Evolutionary conservation across 2,329 filamentous ascomycete genomes (phyloP).

Genomic region (Endocalyx cinctus): DNA sequence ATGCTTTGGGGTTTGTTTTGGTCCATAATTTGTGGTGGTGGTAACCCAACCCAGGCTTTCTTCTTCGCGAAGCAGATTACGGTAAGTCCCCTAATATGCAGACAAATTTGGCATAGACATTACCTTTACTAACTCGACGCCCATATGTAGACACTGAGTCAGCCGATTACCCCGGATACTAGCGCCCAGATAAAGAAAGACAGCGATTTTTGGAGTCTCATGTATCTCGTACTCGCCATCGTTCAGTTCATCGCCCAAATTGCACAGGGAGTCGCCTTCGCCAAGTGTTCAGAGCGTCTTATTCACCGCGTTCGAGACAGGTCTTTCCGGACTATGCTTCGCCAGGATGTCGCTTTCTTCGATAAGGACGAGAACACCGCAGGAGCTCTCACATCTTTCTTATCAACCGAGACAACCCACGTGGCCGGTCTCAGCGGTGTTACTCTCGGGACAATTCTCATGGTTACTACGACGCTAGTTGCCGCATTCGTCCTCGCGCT

Average conservation of each 20-base stretch:
- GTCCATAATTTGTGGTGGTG: constrained; percentile 72
- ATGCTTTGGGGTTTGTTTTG: constrained; percentile 73
- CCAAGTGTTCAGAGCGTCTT: constrained; percentile 79
- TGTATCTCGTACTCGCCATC: constrained; percentile 82
- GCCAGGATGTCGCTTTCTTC: constrained; percentile 90
- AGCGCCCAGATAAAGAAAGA: constrained; percentile 59
- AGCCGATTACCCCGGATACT: constrained; percentile 41
- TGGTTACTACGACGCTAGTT: constrained; percentile 74
- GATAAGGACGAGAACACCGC: constrained; percentile 85
- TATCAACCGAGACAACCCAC: constrained; percentile 86
- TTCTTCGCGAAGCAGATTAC: constrained; percentile 88
- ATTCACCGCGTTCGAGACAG: constrained; percentile 77
- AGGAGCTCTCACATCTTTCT: constrained; percentile 81
- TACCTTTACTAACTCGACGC: not conserved
- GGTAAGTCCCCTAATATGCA: too few species aligned
- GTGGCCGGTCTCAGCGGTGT: constrained; percentile 82
- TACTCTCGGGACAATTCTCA: constrained; percentile 80
- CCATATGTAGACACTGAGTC: constrained; percentile 27
- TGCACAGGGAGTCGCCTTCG: constrained; percentile 69
- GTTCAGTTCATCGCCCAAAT: constrained; percentile 67
- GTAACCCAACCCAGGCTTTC: constrained; percentile 71
- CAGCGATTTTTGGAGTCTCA: constrained; percentile 79
- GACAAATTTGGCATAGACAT: too few species aligned
- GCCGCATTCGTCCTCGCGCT: constrained; percentile 66
- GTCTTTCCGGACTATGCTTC: constrained; percentile 82